Base-by-base conservation (phyloP, 768 basidiomycete genomes). In the Boletus rubroflammeus region DNA sequence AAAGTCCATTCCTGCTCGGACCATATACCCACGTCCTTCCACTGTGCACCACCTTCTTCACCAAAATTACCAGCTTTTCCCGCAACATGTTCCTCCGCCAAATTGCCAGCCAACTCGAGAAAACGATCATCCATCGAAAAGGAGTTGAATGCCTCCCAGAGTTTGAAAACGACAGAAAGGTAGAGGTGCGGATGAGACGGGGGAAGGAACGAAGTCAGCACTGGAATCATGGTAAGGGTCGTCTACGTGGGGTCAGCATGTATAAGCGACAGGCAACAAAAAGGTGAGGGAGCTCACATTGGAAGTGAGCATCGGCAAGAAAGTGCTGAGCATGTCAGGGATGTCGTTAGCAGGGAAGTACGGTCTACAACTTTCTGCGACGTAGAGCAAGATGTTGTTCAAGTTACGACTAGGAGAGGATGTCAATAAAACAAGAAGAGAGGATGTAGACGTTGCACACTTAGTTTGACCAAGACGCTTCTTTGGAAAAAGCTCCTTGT, bases 11-110 rank as follows among this genome's bases (percentile, higher is more conserved):
- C 85, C 40, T 81, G 76, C 53, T 91, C 81, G 5, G 82, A 85
- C 82, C 93, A 94, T 51, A 98, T 94, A 13, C 95, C 95, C 34
- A 98, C 80, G 60, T 91, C 89, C 67, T 86, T 87, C 84, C 85
- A 88, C 52, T 74, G 71, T 8, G 83, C 79, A 36, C 79, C 78
- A 47, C 79, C 81, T 60, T 82, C 79, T 46, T 70, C 69, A 9
- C 80, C 83, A n/a, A 72, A 76, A 41, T 74, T 75, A n/a, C 82
- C 81, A 36, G 67, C 66, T 21, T 76, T 71, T 19, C 86, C 85
- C 21, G 81, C 85, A 58, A 90, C 79, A 62, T 90, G 85, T 62
- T 88, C 85, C 67, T 88, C 85, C 0, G 88, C 76, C 23, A 93
- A 70, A 28, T 82, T 77, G 35, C 85, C 88, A 47, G 83, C 81